A percentile compares a stretch with the other conserved stretches of the same genome.
Conservation (phyloP, 331 rosid species). For the Spiraea crenata region DNA sequence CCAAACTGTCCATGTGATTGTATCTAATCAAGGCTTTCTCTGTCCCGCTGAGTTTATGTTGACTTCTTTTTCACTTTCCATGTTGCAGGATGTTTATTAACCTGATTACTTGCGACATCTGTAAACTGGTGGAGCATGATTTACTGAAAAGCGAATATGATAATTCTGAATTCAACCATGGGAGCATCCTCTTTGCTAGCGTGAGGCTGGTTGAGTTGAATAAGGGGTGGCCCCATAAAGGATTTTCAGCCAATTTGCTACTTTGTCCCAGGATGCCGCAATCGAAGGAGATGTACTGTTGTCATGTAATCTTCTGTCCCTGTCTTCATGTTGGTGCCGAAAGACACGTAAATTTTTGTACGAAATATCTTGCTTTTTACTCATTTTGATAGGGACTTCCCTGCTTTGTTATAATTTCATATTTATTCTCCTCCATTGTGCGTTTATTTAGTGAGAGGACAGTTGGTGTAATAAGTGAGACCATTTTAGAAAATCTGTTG, state of each 20-base stretch:
- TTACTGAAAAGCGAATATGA: constrained; percentile 10
- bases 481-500: background rate
- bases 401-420: constrained; percentile 8
- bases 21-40: background rate
- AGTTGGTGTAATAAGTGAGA: background rate
- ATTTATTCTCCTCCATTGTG: background rate
- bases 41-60: background rate
- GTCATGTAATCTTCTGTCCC: constrained; percentile 24
- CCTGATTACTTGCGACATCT: constrained; percentile 25
- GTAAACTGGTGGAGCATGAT: constrained; percentile 25
- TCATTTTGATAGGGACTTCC: background rate
- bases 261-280: constrained; percentile 38
- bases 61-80: background rate
- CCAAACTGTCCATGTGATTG: background rate
- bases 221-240: constrained; percentile 14
- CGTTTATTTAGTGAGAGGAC: constrained; percentile 1
- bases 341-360: constrained; percentile 18
- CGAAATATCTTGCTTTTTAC: constrained; percentile 3
- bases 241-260: constrained; percentile 23
- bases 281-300: constrained; percentile 33
- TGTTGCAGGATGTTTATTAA: constrained; percentile 27
- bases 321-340: constrained; percentile 26
- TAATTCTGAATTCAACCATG: constrained; percentile 23
- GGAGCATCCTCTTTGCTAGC: constrained; percentile 14
- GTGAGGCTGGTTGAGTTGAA: constrained; percentile 30